Conservation (phyloP, 768 basidiomycete genomes). For the Russula ochroleuca region DNA sequence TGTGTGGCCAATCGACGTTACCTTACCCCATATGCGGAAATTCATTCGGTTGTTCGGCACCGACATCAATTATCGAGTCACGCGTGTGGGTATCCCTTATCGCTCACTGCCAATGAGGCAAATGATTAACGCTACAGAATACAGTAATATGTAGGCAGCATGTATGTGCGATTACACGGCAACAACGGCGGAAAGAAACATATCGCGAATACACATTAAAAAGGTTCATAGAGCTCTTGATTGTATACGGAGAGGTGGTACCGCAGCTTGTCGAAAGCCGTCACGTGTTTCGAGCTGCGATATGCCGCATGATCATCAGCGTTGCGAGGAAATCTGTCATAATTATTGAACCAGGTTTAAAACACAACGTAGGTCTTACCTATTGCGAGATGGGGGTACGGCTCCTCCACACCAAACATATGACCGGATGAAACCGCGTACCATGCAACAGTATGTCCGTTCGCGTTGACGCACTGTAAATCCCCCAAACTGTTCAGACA, state of each 20-base stretch:
- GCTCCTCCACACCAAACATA: conserved; percentile 59
- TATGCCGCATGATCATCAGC: conserved; percentile 61
- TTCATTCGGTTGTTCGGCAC: neutral
- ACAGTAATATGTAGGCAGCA: neutral
- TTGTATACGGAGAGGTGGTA: neutral
- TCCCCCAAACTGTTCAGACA: neutral
- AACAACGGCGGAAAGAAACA: neutral
- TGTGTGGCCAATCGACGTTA: neutral
- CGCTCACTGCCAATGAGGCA: neutral
- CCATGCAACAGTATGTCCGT: conserved; percentile 51
- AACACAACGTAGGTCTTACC: conserved; percentile 39
- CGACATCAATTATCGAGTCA: neutral
- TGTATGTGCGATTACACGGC: neutral
- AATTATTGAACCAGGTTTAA: neutral
- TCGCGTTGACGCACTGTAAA: conserved; percentile 51
- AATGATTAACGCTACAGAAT: neutral
- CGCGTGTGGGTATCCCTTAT: neutral
- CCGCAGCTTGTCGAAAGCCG: neutral
- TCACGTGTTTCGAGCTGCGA: conserved; percentile 44
- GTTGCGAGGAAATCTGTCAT: conserved; percentile 55
- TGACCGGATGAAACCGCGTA: conserved; percentile 63
- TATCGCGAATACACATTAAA: neutral
- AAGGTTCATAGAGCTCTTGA: neutral
- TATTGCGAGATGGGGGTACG: conserved; percentile 49
- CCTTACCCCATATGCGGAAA: neutral